Base-by-base conservation (phyloP, 805 yeast genomes). In the Schwanniomyces polymorphus region DNA sequence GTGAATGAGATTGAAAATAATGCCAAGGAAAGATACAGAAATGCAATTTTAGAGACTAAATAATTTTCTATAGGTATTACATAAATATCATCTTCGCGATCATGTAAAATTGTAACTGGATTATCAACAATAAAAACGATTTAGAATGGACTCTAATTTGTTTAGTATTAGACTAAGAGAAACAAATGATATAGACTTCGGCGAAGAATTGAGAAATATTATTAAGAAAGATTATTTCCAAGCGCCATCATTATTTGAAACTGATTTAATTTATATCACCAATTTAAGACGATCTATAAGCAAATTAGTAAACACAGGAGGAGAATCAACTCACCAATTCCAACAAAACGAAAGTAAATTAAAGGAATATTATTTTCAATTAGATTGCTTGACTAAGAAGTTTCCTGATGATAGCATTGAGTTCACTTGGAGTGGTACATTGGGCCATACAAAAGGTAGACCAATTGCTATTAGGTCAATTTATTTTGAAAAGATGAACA, bases 351-450 rank as follows among this genome's bases (percentile, higher is more conserved):
- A 71, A 31, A 45, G 77, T 5, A 64, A 63, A 0, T 53, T 81
- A 28, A 66, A 68, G 38, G 60, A 74, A 38, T 88, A 86, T 59
- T 78, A 72, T 52, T 51, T 65, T 4, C 75, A 75, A 38, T 52
- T 88, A 9, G 49, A 64, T 1, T 69, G 70, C 7, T 47, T 87
- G 7, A 63, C 64, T 31, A 47, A 64, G 41, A 88, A 86, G 58
- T 85, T 91, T 49, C 90, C 94, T 0, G 72, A 72, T 26, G 85
- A 85, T 51, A 70, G 76, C 16, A 65, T 81, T 7, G 77, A 74
- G 33, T 85, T 89, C 53, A 73, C 81, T 0, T 92, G 97, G 98
- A 80, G 70, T 58, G 84, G 85, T 18, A 80, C 89, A 0, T 65
- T 88, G 4, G 85, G 88, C 0, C 77, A 78, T 44, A 69, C 82